These are phyloP conservation scores for Serendipita indica DNA, from an alignment of 768 basidiomycete genomes.

Conservation along the genomic window DNA sequence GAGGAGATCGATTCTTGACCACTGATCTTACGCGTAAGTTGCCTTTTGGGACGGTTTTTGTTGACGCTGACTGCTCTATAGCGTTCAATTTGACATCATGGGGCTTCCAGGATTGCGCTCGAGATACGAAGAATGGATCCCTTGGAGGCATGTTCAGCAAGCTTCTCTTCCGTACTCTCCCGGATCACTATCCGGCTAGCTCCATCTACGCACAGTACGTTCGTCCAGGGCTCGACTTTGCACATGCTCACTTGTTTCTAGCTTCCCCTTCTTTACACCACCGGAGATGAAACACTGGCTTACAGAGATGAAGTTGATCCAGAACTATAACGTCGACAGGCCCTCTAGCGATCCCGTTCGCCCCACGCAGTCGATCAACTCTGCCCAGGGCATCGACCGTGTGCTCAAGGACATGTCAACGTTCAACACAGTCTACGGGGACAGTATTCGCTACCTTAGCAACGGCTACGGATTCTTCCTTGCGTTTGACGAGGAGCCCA, in stretches of 20 bases:
- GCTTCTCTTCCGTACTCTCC: conserved; percentile 57
- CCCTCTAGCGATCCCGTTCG: conserved; percentile 25
- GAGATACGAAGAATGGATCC: conserved; percentile 49
- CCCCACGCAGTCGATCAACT: conserved; percentile 8
- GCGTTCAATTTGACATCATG: conserved; percentile 63
- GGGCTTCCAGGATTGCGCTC: conserved; percentile 62
- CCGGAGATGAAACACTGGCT: conserved; percentile 31
- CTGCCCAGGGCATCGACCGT: conserved; percentile 12
- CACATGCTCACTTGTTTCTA: neutral
- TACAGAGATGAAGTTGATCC: conserved; percentile 22
- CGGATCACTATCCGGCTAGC: conserved; percentile 46
- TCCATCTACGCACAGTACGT: conserved; percentile 46
- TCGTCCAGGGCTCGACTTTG: neutral
- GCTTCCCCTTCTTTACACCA: conserved; percentile 66
- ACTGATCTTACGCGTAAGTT: conserved; percentile 58
- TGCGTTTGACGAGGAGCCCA: conserved; percentile 26
- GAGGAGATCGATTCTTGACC: conserved; percentile 71
- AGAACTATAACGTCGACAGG: conserved; percentile 45
- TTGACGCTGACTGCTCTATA: conserved; percentile 18
- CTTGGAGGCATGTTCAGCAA: conserved; percentile 62
- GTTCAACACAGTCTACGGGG: conserved; percentile 27
- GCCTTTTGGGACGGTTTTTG: neutral
- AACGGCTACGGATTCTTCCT: conserved; percentile 29
- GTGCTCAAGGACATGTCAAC: conserved; percentile 21
- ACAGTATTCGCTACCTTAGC: conserved; percentile 20